A percentile compares a stretch with the other conserved stretches of the same genome.
Conservation (phyloP, 345 rosid species). For the Kernera saxatilis region DNA sequence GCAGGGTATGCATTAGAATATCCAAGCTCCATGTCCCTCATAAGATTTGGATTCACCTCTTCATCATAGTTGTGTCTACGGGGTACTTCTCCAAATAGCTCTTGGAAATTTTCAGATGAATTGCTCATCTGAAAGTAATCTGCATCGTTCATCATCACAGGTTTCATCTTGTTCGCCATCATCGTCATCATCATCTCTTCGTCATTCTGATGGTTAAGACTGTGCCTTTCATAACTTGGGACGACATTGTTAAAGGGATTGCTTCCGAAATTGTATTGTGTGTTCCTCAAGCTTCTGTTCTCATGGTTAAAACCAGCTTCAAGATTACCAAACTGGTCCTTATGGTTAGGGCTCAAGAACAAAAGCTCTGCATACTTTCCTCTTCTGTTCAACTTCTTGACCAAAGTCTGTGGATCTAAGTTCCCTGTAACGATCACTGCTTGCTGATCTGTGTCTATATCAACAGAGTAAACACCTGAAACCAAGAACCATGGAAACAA, state of each 20-base stretch:
- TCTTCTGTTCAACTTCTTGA: conserved; percentile 45
- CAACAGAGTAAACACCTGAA: conserved; percentile 58
- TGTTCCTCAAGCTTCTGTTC: conserved; percentile 20
- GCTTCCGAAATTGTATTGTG: conserved; percentile 8
- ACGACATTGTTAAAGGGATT: neutral
- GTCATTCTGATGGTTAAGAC: neutral
- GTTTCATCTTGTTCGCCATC: conserved; percentile 16
- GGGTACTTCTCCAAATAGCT: neutral
- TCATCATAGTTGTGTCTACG: conserved; percentile 21
- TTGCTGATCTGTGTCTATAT: conserved; percentile 47
- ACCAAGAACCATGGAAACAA: conserved; percentile 1
- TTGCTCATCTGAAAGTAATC: conserved; percentile 21
- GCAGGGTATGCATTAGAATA: conserved; percentile 26
- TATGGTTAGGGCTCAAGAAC: conserved; percentile 28
- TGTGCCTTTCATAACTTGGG: conserved; percentile 13
- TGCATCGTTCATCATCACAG: conserved; percentile 20
- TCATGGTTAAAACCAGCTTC: neutral
- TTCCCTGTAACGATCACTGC: conserved; percentile 52
- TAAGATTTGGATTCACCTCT: conserved; percentile 16
- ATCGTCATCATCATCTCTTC: conserved; percentile 24
- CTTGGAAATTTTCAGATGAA: conserved; percentile 22
- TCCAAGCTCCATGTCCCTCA: conserved; percentile 20
- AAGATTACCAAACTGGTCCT: conserved; percentile 12
- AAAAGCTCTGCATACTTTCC: conserved; percentile 60
- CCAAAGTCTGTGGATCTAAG: conserved; percentile 41